Conservation (phyloP, 2,329 filamentous ascomycete species). For the Pezicula neosporulosa region DNA sequence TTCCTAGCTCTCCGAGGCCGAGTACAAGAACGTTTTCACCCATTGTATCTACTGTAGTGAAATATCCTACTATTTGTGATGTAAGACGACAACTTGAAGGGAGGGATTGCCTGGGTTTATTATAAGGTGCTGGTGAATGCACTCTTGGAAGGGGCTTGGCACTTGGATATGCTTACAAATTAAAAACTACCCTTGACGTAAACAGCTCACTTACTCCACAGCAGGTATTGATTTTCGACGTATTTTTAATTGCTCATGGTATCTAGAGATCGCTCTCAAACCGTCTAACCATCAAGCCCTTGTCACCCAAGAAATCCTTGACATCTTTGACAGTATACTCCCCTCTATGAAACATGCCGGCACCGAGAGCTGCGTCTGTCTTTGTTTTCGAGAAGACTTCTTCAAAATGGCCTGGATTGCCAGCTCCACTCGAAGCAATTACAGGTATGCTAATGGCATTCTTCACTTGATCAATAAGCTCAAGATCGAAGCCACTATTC, state of each 20-base stretch:
- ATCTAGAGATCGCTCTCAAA: constrained; percentile 51
- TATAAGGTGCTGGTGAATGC: no score
- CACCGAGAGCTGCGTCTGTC: constrained; percentile 90
- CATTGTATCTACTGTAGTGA: not conserved
- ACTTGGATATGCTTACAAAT: no score
- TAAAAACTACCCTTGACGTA: no score
- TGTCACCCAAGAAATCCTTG: constrained; percentile 72
- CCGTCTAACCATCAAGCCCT: constrained; percentile 74
- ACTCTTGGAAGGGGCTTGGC: no score
- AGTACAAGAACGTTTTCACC: constrained; percentile 51
- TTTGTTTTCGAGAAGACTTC: constrained; percentile 84
- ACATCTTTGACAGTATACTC: constrained; percentile 95
- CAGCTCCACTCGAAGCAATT: constrained; percentile 90
- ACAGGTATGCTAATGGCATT: constrained; percentile 84
- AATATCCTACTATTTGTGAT: not conserved
- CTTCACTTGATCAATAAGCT: constrained; percentile 88
- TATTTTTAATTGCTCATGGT: not conserved
- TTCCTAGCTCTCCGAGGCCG: constrained; percentile 65
- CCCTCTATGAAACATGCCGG: constrained; percentile 94
- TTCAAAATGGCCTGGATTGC: constrained; percentile 80
- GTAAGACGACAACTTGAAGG: not conserved
- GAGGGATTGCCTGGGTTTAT: no score
- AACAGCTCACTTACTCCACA: no score
- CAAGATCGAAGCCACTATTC: constrained; percentile 90
- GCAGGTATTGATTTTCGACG: no score